Percentiles rank a stretch among this genome's conserved stretches.
These are phyloP conservation scores for Paraphaeosphaeria minitans DNA, from an alignment of 2,329 filamentous ascomycete species.

Conservation along the genomic window DNA sequence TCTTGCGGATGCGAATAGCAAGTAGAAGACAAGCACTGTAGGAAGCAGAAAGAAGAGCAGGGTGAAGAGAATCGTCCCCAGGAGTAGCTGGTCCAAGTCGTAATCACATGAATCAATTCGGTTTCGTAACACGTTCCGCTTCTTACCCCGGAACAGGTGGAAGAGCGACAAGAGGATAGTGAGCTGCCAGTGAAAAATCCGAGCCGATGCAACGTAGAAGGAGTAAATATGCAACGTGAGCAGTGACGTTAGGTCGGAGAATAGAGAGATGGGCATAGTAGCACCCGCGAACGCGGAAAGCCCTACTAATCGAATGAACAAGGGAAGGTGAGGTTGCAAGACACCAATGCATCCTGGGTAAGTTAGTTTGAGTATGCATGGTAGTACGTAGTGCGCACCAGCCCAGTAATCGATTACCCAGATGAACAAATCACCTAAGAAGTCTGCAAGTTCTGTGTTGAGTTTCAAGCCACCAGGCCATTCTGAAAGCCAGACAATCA, in stretches of 20 bases:
- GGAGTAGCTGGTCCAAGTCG: slow-evolving; percentile 92
- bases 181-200: slow-evolving; percentile 98
- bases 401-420: slow-evolving; percentile 99
- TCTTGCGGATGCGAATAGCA: slow-evolving; percentile 91
- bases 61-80: slow-evolving; percentile 96
- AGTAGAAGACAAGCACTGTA: slow-evolving; percentile 94
- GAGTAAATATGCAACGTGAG: slow-evolving; percentile 96
- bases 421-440: slow-evolving; percentile 91
- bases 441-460: slow-evolving; percentile 90
- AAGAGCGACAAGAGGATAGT: slow-evolving; percentile 97
- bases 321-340: slow-evolving; percentile 79
- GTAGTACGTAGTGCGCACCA: slow-evolving; percentile 57
- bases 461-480: slow-evolving; percentile 95
- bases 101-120: slow-evolving; percentile 99
- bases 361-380: slow-evolving; percentile 12
- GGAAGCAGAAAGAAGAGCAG: slow-evolving; percentile 92
- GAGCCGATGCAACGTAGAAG: slow-evolving; percentile 94
- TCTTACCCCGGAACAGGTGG: slow-evolving; percentile 96
- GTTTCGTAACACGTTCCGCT: slow-evolving; percentile 94
- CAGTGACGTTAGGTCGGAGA: slow-evolving; percentile 89
- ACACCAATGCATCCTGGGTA: slow-evolving; percentile 72
- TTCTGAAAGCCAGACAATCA: slow-evolving; percentile 94
- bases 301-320: slow-evolving; percentile 88
- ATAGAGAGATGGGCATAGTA: slow-evolving; percentile 94
- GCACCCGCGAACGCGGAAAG: slow-evolving; percentile 95